A percentile compares a stretch with the other conserved stretches of the same genome.
Conservation (phyloP, 129 eudicot genomes). For the Solidago caesia region DNA sequence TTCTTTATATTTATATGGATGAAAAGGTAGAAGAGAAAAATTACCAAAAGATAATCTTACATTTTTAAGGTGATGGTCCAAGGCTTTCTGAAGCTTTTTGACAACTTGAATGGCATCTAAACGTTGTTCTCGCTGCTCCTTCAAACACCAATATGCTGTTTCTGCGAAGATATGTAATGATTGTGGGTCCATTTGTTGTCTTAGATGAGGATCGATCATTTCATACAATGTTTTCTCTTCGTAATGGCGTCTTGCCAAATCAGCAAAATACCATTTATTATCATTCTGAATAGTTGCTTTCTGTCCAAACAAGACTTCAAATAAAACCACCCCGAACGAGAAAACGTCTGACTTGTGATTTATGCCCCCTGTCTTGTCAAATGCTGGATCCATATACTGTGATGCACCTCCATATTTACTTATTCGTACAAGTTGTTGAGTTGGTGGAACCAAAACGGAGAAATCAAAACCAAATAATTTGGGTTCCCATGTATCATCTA, state of each 20-base stretch:
- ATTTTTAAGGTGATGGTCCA: background rate
- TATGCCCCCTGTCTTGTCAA: background rate
- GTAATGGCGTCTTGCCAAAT: background rate
- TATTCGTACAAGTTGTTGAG: background rate
- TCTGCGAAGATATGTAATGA: constrained; percentile 1
- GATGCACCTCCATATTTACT: background rate
- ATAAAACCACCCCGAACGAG: background rate
- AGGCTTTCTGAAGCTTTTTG: background rate
- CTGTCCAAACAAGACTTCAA: background rate
- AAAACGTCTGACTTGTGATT: background rate
- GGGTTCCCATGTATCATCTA: too few relatives aligned
- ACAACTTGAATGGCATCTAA: background rate
- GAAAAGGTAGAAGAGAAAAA: background rate
- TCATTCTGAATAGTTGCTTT: background rate
- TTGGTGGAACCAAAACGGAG: background rate
- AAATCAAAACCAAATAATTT: too few relatives aligned
- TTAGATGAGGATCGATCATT: background rate
- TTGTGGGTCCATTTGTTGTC: background rate
- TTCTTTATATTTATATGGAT: too few relatives aligned
- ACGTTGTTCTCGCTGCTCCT: constrained; percentile 1
- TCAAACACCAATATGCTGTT: constrained; percentile 8
- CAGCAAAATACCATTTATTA: background rate
- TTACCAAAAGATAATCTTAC: too few relatives aligned
- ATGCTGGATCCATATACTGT: background rate
- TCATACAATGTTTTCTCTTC: background rate